Conservation (phyloP, 2,329 filamentous ascomycete species). For the Bipolaris cookei region DNA sequence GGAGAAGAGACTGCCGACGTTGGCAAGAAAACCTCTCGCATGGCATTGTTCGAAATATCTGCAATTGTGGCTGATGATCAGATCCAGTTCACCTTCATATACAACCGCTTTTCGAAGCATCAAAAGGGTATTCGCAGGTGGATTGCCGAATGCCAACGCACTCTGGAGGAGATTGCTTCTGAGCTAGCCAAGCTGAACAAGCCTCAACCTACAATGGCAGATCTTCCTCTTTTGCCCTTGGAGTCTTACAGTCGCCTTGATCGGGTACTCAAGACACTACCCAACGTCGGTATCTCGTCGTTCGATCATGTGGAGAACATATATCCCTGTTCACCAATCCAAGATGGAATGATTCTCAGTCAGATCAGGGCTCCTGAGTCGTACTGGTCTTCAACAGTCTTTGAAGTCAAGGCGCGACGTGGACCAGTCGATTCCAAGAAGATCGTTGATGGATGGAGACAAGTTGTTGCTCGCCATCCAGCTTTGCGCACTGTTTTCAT, state of each 20-base stretch:
- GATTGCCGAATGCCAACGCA: conserved; percentile 43
- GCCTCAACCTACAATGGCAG: conserved; percentile 40
- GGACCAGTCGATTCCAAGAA: conserved; percentile 31
- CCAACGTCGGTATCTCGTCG: conserved; percentile 27
- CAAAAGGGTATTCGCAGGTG: conserved; percentile 43
- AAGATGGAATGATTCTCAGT: conserved; percentile 44
- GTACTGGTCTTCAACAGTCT: conserved; percentile 41
- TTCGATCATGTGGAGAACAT: conserved; percentile 41
- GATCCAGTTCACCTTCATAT: conserved; percentile 43
- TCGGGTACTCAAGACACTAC: conserved; percentile 37
- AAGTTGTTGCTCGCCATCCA: conserved; percentile 42
- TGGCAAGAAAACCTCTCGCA: conserved; percentile 32
- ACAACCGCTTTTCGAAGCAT: conserved; percentile 43
- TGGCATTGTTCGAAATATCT: conserved; percentile 45
- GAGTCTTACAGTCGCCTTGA: conserved; percentile 42
- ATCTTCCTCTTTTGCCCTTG: conserved; percentile 42
- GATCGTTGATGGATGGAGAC: conserved; percentile 38
- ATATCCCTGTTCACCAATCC: conserved; percentile 43
- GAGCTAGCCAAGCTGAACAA: conserved; percentile 28
- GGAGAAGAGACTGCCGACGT: conserved; percentile 37
- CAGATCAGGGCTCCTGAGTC: conserved; percentile 41
- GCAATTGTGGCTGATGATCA: conserved; percentile 31
- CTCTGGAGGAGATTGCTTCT: conserved; percentile 39
- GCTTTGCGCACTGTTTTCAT: conserved; percentile 44
- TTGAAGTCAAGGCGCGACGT: conserved; percentile 34